phyloP scores from a whole-genome alignment of 1,139 yeast genomes.

The Kodamaea arcana region DNA sequence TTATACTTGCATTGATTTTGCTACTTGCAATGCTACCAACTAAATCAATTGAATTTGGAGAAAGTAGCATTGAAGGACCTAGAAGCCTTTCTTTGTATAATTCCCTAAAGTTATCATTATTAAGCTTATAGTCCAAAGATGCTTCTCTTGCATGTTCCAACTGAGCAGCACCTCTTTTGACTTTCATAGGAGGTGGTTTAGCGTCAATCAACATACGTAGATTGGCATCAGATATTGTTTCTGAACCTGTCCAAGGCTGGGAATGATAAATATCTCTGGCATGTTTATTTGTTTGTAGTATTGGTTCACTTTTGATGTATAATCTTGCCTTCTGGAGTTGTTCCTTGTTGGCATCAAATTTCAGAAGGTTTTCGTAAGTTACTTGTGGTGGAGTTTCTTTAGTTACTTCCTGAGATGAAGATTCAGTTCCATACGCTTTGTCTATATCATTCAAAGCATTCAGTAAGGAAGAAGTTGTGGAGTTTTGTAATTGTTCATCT shows the following conservation, averaged over 20 bases:
- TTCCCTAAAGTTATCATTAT: conserved; percentile 56
- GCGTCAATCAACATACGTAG: conserved; percentile 62
- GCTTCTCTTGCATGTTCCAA: conserved; percentile 34
- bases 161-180: conserved; percentile 1
- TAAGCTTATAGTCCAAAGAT: conserved; percentile 59
- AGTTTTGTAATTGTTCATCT: conserved; percentile 14
- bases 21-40: conserved; percentile 70
- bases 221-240: conserved; percentile 46
- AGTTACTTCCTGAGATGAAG: no score
- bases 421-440: conserved; percentile 8
- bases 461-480: conserved; percentile 4
- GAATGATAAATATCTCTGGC: conserved; percentile 49
- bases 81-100: conserved; percentile 59
- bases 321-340: conserved; percentile 9
- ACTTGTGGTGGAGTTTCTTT: no score
- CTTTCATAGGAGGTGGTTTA: conserved; percentile 26
- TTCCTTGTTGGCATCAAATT: no score
- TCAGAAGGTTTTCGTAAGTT: no score
- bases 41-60: conserved; percentile 33
- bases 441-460: conserved; percentile 6
- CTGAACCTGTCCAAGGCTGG: conserved; percentile 70
- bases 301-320: conserved; percentile 20
- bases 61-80: conserved; percentile 52
- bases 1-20: conserved; percentile 68
- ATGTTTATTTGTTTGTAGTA: conserved; percentile 40